A percentile compares a stretch with the other conserved stretches of the same genome.
Evolutionary conservation across 2,329 filamentous ascomycete genomes (phyloP).

Genomic region (Sclerotinia trifoliorum): DNA sequence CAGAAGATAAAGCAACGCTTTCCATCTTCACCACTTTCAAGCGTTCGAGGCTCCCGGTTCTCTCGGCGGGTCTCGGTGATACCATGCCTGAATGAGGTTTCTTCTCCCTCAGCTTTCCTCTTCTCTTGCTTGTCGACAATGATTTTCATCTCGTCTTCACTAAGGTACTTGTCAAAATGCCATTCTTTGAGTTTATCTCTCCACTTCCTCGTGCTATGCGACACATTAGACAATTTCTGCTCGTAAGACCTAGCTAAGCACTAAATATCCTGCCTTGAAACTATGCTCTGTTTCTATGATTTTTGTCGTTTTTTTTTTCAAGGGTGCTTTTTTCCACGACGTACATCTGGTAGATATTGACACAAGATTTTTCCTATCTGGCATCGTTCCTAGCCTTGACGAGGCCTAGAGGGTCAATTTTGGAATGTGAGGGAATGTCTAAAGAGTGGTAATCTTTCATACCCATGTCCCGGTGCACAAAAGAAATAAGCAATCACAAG

Average conservation of each 20-base stretch:
- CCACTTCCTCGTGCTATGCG: conserved; percentile 16
- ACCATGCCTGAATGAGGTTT: conserved; percentile 5
- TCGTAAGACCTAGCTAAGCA: no score
- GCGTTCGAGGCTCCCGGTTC: conserved; percentile 15
- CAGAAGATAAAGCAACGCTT: conserved; percentile 1
- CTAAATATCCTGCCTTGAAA: conserved; percentile 23
- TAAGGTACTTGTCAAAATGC: conserved; percentile 19
- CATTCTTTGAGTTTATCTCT: conserved; percentile 23
- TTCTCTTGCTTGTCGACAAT: conserved; percentile 11
- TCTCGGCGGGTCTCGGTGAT: background rate
- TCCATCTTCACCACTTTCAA: background rate
- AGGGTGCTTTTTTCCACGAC: background rate
- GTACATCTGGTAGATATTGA: conserved; percentile 1
- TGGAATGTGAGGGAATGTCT: background rate
- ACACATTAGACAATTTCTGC: background rate
- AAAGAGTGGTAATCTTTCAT: background rate
- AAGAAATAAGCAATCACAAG: background rate
- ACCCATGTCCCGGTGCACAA: background rate
- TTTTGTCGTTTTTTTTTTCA: background rate
- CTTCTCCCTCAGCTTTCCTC: background rate
- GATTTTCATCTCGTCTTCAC: conserved; percentile 15
- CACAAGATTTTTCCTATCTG: background rate
- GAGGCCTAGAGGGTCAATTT: background rate
- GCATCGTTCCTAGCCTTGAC: background rate
- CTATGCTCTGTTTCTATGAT: conserved; percentile 45